Conservation (phyloP, 2,329 filamentous ascomycete genomes). For the Aspergillus sp. region DNA sequence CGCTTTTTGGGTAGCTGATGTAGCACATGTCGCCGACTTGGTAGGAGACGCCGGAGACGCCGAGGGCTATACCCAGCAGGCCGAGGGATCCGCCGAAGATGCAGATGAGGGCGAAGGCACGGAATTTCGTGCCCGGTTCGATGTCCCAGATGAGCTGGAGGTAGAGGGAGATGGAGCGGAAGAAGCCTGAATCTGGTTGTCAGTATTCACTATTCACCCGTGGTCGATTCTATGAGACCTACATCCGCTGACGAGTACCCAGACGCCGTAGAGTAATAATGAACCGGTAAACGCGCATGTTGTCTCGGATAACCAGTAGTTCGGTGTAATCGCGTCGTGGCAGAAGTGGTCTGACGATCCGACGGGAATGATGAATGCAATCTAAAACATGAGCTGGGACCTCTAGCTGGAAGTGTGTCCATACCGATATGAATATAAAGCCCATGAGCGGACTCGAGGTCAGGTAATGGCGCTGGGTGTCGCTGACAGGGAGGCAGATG, state of each 20-base stretch:
- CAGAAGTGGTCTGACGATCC: neutral
- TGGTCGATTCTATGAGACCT: neutral
- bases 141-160: slow-evolving; percentile 10
- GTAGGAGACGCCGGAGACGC: slow-evolving; percentile 10
- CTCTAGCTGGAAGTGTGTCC: neutral
- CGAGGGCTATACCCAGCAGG: slow-evolving; percentile 3
- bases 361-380: slow-evolving; percentile 9
- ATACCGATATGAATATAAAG: slow-evolving; percentile 8
- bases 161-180: slow-evolving; percentile 8
- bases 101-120: neutral
- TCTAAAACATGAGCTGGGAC: neutral
- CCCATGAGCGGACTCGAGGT: slow-evolving; percentile 3
- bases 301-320: slow-evolving; percentile 9
- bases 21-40: slow-evolving; percentile 10
- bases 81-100: slow-evolving; percentile 8
- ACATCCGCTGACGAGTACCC: slow-evolving; percentile 10
- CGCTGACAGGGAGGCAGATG: neutral
- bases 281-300: slow-evolving; percentile 6
- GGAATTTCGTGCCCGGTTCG: slow-evolving; percentile 1
- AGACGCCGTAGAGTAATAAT: slow-evolving; percentile 3
- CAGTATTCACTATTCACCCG: too few relatives aligned
- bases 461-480: slow-evolving; percentile 8
- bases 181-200: neutral
- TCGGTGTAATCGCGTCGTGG: slow-evolving; percentile 7
- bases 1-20: neutral